A percentile compares a stretch with the other conserved stretches of the same genome.
These are phyloP conservation scores for Populus euphratica DNA, from an alignment of 345 rosid genomes.

Conservation along the genomic window DNA sequence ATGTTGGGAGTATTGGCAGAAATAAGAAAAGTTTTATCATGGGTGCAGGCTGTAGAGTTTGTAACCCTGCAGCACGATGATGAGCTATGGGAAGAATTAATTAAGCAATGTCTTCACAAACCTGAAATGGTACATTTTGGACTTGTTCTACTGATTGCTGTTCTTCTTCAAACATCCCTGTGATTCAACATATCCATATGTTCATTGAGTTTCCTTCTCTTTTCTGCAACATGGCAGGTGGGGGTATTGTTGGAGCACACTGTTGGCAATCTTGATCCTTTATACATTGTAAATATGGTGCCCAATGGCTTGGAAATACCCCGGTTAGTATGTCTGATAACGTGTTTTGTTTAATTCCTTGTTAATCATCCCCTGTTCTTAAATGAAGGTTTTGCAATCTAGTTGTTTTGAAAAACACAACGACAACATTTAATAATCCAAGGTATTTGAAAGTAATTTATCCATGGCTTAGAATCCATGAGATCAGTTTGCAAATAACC, in stretches of 20 bases:
- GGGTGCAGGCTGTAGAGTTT: slow-evolving; percentile 92
- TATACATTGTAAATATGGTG: slow-evolving; percentile 92
- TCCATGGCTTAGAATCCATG: not conserved
- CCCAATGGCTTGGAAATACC: slow-evolving; percentile 99
- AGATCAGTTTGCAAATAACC: not conserved
- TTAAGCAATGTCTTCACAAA: slow-evolving; percentile 86
- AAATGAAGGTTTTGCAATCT: not conserved
- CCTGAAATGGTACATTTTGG: slow-evolving; percentile 83
- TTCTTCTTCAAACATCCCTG: not conserved
- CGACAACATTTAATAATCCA: not conserved
- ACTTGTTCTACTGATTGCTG: not conserved
- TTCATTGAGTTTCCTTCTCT: not conserved
- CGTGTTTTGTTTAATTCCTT: not conserved
- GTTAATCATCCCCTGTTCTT: not conserved
- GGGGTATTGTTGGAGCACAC: slow-evolving; percentile 97
- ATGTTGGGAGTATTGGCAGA: slow-evolving; percentile 11
- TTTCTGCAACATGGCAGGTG: slow-evolving; percentile 53
- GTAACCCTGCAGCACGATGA: slow-evolving; percentile 96
- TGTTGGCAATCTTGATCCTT: slow-evolving; percentile 96
- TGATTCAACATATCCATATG: not conserved
- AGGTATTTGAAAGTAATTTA: not conserved
- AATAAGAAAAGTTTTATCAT: slow-evolving; percentile 15
- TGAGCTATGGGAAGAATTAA: slow-evolving; percentile 98
- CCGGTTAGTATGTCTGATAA: slow-evolving; percentile 54
- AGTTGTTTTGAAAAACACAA: not conserved